A percentile compares a stretch with the other conserved stretches of the same genome.
Conservation (phyloP, 176 grass and related monocot genomes). For the Carex myosuroides region DNA sequence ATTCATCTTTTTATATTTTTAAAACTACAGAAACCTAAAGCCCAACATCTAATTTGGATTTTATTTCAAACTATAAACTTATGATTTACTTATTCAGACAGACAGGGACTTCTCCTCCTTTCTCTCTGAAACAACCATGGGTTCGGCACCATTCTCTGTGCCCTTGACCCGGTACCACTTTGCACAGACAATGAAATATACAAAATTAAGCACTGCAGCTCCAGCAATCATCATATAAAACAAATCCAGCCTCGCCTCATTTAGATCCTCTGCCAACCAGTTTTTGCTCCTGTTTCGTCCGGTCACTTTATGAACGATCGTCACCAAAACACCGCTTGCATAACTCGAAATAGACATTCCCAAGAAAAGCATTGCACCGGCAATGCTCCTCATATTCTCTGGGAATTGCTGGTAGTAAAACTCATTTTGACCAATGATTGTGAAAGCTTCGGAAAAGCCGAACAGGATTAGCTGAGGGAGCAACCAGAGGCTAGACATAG, state of each 20-base stretch:
- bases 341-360: conserved; percentile 32
- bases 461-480: conserved; percentile 46
- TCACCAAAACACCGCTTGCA: conserved; percentile 34
- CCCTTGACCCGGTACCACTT: conserved; percentile 65
- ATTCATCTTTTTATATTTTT: not conserved
- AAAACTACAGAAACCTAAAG: not conserved
- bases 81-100: conserved; percentile 8
- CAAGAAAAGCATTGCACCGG: conserved; percentile 37
- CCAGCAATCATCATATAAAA: conserved; percentile 48
- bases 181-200: conserved; percentile 47
- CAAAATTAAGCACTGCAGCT: conserved; percentile 29
- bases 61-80: not conserved
- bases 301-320: conserved; percentile 36
- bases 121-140: not conserved
- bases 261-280: conserved; percentile 51
- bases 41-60: not conserved
- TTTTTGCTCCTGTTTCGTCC: conserved; percentile 11
- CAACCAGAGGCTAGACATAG: conserved; percentile 42
- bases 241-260: conserved; percentile 41
- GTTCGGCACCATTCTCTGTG: not conserved
- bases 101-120: not conserved
- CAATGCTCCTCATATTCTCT: conserved; percentile 65
- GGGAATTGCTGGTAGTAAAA: conserved; percentile 75
- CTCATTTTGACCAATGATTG: conserved; percentile 43
- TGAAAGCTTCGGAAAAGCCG: conserved; percentile 53